A percentile compares a stretch with the other conserved stretches of the same genome.
Conservation (phyloP, 805 yeast species). For the Myxozyma melibiosi region DNA sequence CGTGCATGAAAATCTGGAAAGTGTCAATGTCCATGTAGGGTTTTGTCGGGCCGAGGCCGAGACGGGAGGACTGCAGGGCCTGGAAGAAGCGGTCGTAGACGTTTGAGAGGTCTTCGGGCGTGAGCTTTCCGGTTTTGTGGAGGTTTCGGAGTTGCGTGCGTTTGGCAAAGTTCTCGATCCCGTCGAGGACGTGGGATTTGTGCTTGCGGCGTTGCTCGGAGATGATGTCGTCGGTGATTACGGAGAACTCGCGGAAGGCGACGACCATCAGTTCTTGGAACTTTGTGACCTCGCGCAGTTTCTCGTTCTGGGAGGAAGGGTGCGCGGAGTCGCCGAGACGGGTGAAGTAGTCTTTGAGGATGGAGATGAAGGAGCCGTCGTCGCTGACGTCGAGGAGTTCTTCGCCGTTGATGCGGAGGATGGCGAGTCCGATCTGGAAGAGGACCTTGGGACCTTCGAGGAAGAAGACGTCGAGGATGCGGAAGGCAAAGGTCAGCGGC, state of each 20-base stretch:
- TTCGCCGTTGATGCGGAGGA: slow-evolving; percentile 87
- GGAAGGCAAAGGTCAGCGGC: slow-evolving; percentile 91
- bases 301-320: slow-evolving; percentile 66
- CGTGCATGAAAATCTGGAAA: slow-evolving; percentile 73
- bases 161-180: slow-evolving; percentile 87
- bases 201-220: slow-evolving; percentile 67
- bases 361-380: slow-evolving; percentile 87
- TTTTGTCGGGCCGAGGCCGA: slow-evolving; percentile 49
- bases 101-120: slow-evolving; percentile 61
- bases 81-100: slow-evolving; percentile 84
- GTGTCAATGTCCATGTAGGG: slow-evolving; percentile 75
- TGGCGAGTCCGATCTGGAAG: slow-evolving; percentile 91
- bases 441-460: slow-evolving; percentile 85
- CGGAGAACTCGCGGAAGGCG: slow-evolving; percentile 87
- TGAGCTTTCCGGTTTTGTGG: slow-evolving; percentile 68
- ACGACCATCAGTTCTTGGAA: slow-evolving; percentile 90
- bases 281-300: slow-evolving; percentile 67
- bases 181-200: slow-evolving; percentile 76
- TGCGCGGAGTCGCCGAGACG: slow-evolving; percentile 72
- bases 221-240: slow-evolving; percentile 74
- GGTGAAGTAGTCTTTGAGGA: slow-evolving; percentile 79
- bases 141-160: slow-evolving; percentile 86
- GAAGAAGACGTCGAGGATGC: slow-evolving; percentile 88
- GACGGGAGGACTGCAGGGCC: slow-evolving; percentile 63
- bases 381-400: slow-evolving; percentile 76